Conservation (phyloP, 768 basidiomycete genomes). For the Chalciporus pseudorubinellus region DNA sequence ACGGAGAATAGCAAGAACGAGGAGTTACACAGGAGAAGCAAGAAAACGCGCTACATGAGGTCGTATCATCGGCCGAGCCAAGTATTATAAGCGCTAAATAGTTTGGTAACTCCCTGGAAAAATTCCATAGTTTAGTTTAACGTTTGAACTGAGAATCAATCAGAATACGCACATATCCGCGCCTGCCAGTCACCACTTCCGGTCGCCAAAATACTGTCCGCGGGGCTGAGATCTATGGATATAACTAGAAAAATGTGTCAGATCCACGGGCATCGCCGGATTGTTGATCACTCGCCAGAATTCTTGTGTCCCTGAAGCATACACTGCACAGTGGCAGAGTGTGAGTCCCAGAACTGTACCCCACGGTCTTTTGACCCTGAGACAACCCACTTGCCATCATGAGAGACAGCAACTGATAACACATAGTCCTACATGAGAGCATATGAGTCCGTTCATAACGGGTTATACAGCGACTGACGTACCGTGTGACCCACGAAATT, state of each 20-base stretch:
- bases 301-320: conserved; percentile 84
- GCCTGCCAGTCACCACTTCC: conserved; percentile 73
- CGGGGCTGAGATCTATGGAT: conserved; percentile 65
- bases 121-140: background rate
- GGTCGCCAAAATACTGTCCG: conserved; percentile 60
- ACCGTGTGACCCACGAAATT: conserved; percentile 90
- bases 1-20: background rate
- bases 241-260: conserved; percentile 45
- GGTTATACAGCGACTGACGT: conserved; percentile 18
- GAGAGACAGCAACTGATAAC: conserved; percentile 74
- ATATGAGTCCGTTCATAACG: conserved; percentile 1
- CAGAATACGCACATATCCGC: conserved; percentile 53
- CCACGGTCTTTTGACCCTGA: conserved; percentile 95
- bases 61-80: conserved; percentile 15
- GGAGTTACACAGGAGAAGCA: conserved; percentile 24
- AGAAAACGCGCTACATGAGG: conserved; percentile 28
- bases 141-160: background rate
- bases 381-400: conserved; percentile 93
- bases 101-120: conserved; percentile 32
- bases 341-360: conserved; percentile 91
- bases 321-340: conserved; percentile 77
- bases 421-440: conserved; percentile 56
- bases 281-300: conserved; percentile 45
- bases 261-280: conserved; percentile 2
- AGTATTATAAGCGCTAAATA: conserved; percentile 13